A percentile compares a stretch with the other conserved stretches of the same genome.
Conservation (phyloP, 805 yeast species). For the Metschnikowia picachoensis region DNA sequence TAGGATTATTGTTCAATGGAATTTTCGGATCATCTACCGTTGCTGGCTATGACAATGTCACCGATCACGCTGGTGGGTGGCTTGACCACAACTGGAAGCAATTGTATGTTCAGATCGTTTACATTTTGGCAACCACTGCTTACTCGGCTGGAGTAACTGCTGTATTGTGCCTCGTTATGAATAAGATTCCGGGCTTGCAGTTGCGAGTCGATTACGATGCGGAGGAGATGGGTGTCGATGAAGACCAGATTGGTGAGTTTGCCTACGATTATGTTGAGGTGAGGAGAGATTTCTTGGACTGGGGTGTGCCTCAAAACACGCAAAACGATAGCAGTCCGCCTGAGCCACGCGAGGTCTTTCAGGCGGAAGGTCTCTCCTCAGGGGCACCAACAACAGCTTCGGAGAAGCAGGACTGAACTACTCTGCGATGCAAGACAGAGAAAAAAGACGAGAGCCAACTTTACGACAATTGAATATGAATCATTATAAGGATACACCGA, state of each 20-base stretch:
- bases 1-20: slow-evolving; percentile 87
- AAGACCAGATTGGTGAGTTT: slow-evolving; percentile 95
- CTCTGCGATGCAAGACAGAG: not conserved
- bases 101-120: slow-evolving; percentile 85
- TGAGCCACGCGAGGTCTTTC: slow-evolving; percentile 8
- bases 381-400: slow-evolving; percentile 8
- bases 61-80: slow-evolving; percentile 91
- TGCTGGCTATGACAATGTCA: slow-evolving; percentile 83
- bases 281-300: slow-evolving; percentile 78
- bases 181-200: slow-evolving; percentile 77
- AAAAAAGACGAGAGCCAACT: not conserved
- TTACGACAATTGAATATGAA: slow-evolving; percentile 6
- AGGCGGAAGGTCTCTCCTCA: slow-evolving; percentile 12
- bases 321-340: slow-evolving; percentile 8
- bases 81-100: slow-evolving; percentile 86
- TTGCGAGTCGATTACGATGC: slow-evolving; percentile 80
- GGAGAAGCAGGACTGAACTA: slow-evolving; percentile 13
- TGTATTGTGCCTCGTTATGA: slow-evolving; percentile 65
- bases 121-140: slow-evolving; percentile 68
- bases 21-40: slow-evolving; percentile 84
- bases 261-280: slow-evolving; percentile 99
- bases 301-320: slow-evolving; percentile 29
- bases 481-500: too few species aligned
- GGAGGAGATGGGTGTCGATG: slow-evolving; percentile 89
- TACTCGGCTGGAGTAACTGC: slow-evolving; percentile 76